Evolutionary conservation across 2,329 filamentous ascomycete species (phyloP).

Genomic region (Dothistroma septosporum): DNA sequence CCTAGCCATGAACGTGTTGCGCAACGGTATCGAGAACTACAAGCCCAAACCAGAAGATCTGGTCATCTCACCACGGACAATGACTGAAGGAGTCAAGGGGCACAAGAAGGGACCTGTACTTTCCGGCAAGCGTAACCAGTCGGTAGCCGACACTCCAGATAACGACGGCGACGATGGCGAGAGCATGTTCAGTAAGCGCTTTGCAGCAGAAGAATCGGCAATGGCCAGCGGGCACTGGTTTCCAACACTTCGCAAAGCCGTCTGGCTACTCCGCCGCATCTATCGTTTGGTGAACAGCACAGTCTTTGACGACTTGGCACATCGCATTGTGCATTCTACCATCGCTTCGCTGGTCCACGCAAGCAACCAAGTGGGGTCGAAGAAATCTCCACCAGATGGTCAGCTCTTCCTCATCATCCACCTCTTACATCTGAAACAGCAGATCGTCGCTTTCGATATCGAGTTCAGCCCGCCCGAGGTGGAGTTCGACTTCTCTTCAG

Average conservation of each 20-base stretch:
- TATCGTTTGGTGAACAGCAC: slow-evolving; percentile 66
- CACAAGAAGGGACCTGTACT: slow-evolving; percentile 41
- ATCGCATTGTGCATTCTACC: slow-evolving; percentile 84
- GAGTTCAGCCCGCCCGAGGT: slow-evolving; percentile 65
- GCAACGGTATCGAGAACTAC: slow-evolving; percentile 63
- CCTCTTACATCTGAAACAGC: slow-evolving; percentile 88
- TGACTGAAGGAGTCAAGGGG: slow-evolving; percentile 25
- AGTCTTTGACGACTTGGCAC: slow-evolving; percentile 67
- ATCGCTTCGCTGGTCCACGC: slow-evolving; percentile 77
- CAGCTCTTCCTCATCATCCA: slow-evolving; percentile 95
- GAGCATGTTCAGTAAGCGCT: slow-evolving; percentile 32
- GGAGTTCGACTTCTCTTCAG: slow-evolving; percentile 61
- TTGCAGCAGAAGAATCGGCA: slow-evolving; percentile 14
- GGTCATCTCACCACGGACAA: slow-evolving; percentile 53
- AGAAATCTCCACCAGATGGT: slow-evolving; percentile 64
- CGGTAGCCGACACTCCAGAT: slow-evolving; percentile 41
- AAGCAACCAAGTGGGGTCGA: slow-evolving; percentile 60
- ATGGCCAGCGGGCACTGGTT: slow-evolving; percentile 50
- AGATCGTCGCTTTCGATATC: slow-evolving; percentile 93
- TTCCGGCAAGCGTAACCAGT: slow-evolving; percentile 46
- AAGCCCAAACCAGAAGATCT: slow-evolving; percentile 62
- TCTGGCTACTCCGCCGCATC: slow-evolving; percentile 65
- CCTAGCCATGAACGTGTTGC: slow-evolving; percentile 58
- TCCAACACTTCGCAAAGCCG: slow-evolving; percentile 62
- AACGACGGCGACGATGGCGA: slow-evolving; percentile 53